phyloP scores from a whole-genome alignment of 2,329 filamentous ascomycete genomes.

The Colletotrichum echinochloae region DNA sequence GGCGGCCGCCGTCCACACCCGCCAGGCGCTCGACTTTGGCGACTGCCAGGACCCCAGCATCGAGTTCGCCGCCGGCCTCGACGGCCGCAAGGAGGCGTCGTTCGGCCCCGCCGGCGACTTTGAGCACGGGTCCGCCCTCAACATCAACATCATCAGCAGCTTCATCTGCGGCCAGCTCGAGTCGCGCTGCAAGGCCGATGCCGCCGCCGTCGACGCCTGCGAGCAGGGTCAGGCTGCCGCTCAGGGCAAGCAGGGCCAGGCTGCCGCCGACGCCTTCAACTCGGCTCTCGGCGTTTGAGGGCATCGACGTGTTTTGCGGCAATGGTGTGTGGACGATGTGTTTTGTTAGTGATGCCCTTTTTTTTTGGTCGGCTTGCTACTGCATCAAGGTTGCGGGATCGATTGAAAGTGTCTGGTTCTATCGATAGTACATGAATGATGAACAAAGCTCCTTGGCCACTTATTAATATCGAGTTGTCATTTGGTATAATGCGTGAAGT shows the following conservation, averaged over 20 bases:
- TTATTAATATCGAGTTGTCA: neutral
- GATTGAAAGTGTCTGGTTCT: neutral
- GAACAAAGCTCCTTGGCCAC: neutral
- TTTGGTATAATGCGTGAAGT: neutral
- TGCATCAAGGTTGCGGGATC: neutral
- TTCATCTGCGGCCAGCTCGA: slow-evolving; percentile 61
- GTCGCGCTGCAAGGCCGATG: slow-evolving; percentile 44
- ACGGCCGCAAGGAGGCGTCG: slow-evolving; percentile 59
- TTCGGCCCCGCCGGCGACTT: slow-evolving; percentile 59
- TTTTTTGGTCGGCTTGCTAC: neutral
- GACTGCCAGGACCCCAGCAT: slow-evolving; percentile 61
- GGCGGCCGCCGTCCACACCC: neutral
- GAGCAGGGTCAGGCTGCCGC: slow-evolving; percentile 41
- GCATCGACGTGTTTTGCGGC: neutral
- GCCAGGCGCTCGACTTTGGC: slow-evolving; percentile 55
- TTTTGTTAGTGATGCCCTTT: neutral
- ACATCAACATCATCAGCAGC: slow-evolving; percentile 54
- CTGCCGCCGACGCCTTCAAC: slow-evolving; percentile 46
- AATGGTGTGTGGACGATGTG: neutral
- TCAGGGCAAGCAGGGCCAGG: slow-evolving; percentile 43
- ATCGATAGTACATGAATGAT: neutral
- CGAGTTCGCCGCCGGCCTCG: slow-evolving; percentile 60
- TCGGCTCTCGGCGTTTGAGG: slow-evolving; percentile 32
- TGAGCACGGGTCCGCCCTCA: slow-evolving; percentile 62
- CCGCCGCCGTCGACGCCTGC: slow-evolving; percentile 42